Conservation (phyloP, 257 asterid species). For the Solanum ossicruentum region DNA sequence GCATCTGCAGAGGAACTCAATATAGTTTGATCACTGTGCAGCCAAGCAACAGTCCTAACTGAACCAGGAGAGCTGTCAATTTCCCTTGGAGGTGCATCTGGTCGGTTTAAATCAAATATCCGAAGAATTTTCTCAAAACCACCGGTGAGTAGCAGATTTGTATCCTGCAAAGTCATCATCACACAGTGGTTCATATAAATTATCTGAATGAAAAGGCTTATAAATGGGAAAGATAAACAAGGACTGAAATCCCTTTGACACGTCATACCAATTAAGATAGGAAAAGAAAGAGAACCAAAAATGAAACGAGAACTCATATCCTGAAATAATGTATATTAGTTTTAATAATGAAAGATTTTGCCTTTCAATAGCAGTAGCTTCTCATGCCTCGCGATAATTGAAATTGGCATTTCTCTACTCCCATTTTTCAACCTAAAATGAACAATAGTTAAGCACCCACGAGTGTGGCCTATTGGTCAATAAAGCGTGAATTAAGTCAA, state of each 20-base stretch:
- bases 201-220: background rate
- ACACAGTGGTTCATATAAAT: background rate
- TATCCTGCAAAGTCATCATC: slow-evolving; percentile 40
- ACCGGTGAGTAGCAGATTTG: slow-evolving; percentile 66
- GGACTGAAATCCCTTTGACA: background rate
- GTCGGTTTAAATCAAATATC: slow-evolving; percentile 65
- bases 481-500: background rate
- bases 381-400: background rate
- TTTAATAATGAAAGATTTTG: background rate
- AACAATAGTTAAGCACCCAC: background rate
- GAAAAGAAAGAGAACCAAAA: background rate
- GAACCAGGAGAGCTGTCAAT: slow-evolving; percentile 79
- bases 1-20: slow-evolving; percentile 81
- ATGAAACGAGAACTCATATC: background rate
- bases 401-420: background rate
- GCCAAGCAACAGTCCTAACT: slow-evolving; percentile 84
- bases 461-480: background rate
- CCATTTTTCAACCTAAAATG: background rate
- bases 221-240: background rate
- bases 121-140: slow-evolving; percentile 82
- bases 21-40: slow-evolving; percentile 83
- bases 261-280: background rate
- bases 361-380: background rate
- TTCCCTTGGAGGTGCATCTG: slow-evolving; percentile 88
- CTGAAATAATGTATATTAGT: background rate